Percentiles rank a stretch among this genome's conserved stretches.
phyloP scores from a whole-genome alignment of 305 asterid genomes.

The Solanum hybrid region DNA sequence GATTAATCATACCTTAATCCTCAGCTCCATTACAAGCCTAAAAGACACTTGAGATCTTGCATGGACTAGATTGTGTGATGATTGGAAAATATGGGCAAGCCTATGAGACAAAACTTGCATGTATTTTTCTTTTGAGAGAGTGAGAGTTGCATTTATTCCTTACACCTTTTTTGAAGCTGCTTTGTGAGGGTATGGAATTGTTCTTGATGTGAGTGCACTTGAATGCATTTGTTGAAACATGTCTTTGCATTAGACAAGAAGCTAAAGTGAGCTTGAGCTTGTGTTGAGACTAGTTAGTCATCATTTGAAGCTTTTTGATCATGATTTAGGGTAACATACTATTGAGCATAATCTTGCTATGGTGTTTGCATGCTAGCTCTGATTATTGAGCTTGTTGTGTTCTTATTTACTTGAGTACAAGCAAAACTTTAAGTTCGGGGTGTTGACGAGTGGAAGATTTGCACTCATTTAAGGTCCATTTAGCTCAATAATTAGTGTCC shows the following conservation, averaged over 20 bases:
- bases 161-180: background rate
- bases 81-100: background rate
- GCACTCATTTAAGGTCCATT: background rate
- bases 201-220: background rate
- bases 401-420: background rate
- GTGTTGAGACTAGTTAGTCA: background rate
- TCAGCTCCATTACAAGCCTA: background rate
- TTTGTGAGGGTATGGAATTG: background rate
- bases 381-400: background rate
- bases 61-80: background rate
- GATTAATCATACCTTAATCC: background rate
- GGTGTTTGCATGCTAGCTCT: background rate
- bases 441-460: background rate
- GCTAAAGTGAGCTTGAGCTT: background rate
- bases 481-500: background rate
- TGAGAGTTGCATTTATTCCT: background rate
- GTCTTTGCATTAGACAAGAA: background rate
- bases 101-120: background rate
- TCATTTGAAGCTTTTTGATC: background rate
- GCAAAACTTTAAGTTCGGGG: background rate
- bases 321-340: background rate
- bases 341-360: background rate
- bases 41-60: background rate
- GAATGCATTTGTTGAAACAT: background rate
- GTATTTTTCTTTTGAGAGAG: background rate